Base-by-base conservation (phyloP, 2,329 filamentous ascomycete genomes). In the Paraconiothyrium sp. region DNA sequence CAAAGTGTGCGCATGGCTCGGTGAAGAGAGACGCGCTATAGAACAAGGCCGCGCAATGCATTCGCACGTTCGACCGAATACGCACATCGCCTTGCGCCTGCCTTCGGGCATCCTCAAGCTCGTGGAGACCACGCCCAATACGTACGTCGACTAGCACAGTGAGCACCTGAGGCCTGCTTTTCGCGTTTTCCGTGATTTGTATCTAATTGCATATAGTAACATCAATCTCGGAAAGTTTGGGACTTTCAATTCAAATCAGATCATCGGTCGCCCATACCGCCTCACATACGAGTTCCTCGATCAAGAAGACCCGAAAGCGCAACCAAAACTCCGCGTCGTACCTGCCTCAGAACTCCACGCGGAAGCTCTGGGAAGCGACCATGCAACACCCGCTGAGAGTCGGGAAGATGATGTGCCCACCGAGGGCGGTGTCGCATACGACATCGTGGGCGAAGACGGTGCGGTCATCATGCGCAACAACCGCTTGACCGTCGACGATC, bases 141-240 rank as follows among this genome's bases (percentile, higher is more conserved):
- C 86, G 87, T 90, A 86, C 76, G 88, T 87, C 64, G 71, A 68
- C 70, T 72, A 73, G 73, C 67, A 67, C 65, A 71, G 73, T 77
- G 72, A 76, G 73, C 72, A 67, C 63, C 62, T 62, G 61, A 54
- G 56, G 60, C 61, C 59, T 57, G 52, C 54, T 32, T 20, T 59
- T 66, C 64, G 62, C 62, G 61, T 55, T 46, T 60, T 34, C 24
- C 20, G 11, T 14, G 50, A 20, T 14, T 22, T 3, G 59, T 46
- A 30, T 22, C 62, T 67, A 51, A 68, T 59, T 32, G 16, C 2
- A 7, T 13, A 70, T 68, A 97, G 94, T 44, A 92, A 88, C 48
- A 91, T 98, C 67, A 93, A 92, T 1, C 84, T 98, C 37, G 93
- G 93, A 59, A 98, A 97, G 86, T 97, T 95, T 77, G 95, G 95